Evolutionary conservation across 2,329 filamentous ascomycete genomes (phyloP).

Genomic region (Neoarthrinium moseri): DNA sequence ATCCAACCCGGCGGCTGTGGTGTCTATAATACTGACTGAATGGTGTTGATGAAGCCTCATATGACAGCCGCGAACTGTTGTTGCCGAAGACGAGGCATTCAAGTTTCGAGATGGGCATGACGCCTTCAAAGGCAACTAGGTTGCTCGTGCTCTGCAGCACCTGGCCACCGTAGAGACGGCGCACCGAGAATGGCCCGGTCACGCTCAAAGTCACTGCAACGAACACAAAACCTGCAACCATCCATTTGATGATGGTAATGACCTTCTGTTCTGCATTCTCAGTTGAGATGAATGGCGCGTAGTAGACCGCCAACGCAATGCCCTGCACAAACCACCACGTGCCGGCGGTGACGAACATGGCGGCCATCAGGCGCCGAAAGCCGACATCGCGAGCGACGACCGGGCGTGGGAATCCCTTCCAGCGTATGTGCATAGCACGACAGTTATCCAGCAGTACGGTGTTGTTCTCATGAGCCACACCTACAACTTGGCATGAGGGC

Average conservation of each 20-base stretch:
- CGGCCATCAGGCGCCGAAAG: slow-evolving; percentile 7
- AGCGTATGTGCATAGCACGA: slow-evolving; percentile 28
- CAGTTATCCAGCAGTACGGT: slow-evolving; percentile 28
- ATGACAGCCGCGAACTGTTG: slow-evolving; percentile 19
- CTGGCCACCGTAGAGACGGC: slow-evolving; percentile 17
- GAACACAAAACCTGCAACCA: slow-evolving; percentile 12
- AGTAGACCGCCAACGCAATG: slow-evolving; percentile 11
- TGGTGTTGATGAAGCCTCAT: slow-evolving; percentile 19
- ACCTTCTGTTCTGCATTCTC: neutral
- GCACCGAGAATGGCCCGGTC: slow-evolving; percentile 17
- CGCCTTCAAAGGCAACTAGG: slow-evolving; percentile 26
- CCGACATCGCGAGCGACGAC: slow-evolving; percentile 10
- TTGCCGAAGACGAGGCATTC: slow-evolving; percentile 25
- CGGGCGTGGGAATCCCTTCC: slow-evolving; percentile 27
- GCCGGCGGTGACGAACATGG: slow-evolving; percentile 14
- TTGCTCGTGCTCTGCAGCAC: slow-evolving; percentile 19
- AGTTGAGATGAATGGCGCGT: slow-evolving; percentile 11
- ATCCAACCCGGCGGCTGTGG: slow-evolving; percentile 17
- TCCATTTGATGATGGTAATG: slow-evolving; percentile 1
- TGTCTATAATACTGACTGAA: slow-evolving; percentile 16
- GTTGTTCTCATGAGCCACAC: slow-evolving; percentile 25
- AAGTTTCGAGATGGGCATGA: slow-evolving; percentile 19
- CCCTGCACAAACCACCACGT: slow-evolving; percentile 16
- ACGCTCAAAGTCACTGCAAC: slow-evolving; percentile 13
- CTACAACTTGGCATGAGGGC: slow-evolving; percentile 28